Percentiles rank a stretch among this genome's conserved stretches.
Conservation (phyloP, 139 green algal species). For the Zygnema cylindricum region DNA sequence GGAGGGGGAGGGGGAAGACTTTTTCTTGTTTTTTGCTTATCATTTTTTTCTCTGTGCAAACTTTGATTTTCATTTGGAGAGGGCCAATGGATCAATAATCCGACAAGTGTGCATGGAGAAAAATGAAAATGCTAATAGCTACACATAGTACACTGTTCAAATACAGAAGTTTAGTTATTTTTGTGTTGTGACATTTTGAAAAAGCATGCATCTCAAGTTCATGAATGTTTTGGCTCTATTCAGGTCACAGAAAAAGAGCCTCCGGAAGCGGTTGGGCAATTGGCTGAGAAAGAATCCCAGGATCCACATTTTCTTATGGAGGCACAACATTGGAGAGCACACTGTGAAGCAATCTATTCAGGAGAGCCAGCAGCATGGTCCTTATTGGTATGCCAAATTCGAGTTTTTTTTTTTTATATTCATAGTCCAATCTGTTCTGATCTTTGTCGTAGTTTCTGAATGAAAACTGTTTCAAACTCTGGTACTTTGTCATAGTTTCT, state of each 20-base stretch:
- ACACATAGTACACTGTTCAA: background rate
- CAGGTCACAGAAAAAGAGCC: conserved; percentile 10
- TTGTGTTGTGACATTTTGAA: no score
- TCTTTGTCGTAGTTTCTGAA: no score
- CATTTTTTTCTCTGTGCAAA: no score
- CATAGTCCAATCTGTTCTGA: background rate
- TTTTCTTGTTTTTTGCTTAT: no score
- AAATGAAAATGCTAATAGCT: background rate
- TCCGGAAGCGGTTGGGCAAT: background rate
- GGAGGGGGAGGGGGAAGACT: no score
- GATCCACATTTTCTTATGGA: conserved; percentile 11
- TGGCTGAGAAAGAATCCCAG: background rate
- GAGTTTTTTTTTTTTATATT: background rate
- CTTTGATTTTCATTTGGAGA: background rate
- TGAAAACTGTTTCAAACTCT: no score
- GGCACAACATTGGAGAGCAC: conserved; percentile 33
- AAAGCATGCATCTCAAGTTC: background rate
- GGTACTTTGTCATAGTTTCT: no score
- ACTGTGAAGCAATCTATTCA: conserved; percentile 30
- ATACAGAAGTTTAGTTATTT: background rate
- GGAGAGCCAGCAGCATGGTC: conserved; percentile 18
- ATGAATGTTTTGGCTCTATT: background rate
- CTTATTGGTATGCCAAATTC: conserved; percentile 19
- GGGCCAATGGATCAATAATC: background rate
- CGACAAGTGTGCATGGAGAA: conserved; percentile 5